Conservation (phyloP, 768 basidiomycete genomes). For the Lactarius akahatsu region DNA sequence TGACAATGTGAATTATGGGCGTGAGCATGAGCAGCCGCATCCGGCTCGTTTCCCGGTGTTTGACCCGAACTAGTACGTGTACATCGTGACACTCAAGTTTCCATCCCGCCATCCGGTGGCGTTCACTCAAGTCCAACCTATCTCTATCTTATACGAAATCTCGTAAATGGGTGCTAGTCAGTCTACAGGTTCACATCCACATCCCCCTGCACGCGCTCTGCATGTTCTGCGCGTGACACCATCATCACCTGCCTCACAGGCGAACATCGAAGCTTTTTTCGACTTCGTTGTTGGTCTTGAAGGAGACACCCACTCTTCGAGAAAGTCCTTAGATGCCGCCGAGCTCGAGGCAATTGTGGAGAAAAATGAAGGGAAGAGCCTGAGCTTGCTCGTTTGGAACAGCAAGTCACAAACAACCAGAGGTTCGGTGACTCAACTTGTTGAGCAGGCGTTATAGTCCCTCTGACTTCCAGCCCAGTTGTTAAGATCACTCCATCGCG, state of each 20-base stretch:
- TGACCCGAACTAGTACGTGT: background rate
- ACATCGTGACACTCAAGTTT: no score
- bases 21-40: background rate
- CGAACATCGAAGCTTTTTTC: constrained; percentile 88
- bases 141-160: constrained; percentile 5
- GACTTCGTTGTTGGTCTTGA: constrained; percentile 95
- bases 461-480: constrained; percentile 45
- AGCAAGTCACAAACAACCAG: constrained; percentile 71
- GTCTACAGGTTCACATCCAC: constrained; percentile 48
- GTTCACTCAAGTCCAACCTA: background rate
- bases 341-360: constrained; percentile 82
- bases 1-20: background rate
- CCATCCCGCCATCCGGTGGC: background rate
- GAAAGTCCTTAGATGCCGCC: constrained; percentile 60
- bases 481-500: constrained; percentile 85
- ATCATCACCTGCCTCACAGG: constrained; percentile 82
- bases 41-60: background rate
- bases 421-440: constrained; percentile 44
- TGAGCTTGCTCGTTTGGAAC: constrained; percentile 81
- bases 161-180: constrained; percentile 71
- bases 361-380: constrained; percentile 64
- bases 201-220: constrained; percentile 61
- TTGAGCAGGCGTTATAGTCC: background rate
- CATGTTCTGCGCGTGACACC: constrained; percentile 91
- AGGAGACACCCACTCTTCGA: constrained; percentile 55